Conservation (phyloP, 352 stramenopile genomes). For the Pseudoperonospora humuli region DNA sequence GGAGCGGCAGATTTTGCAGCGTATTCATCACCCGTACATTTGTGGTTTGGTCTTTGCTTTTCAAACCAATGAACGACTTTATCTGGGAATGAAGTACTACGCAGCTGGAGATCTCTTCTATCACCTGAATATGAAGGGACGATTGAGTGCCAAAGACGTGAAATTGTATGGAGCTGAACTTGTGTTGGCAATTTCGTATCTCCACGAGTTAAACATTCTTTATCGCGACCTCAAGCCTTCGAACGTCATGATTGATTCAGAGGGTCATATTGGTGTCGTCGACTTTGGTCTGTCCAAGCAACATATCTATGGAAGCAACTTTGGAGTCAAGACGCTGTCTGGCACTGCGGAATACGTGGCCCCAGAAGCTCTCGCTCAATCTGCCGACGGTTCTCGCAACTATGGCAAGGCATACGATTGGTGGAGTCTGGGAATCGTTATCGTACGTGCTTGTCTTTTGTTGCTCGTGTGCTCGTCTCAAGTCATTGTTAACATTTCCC, state of each 20-base stretch:
- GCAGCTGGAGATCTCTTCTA: conserved; percentile 85
- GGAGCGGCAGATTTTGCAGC: conserved; percentile 83
- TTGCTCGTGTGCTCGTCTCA: background rate
- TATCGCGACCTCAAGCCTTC: conserved; percentile 85
- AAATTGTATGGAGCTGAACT: conserved; percentile 80
- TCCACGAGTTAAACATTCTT: conserved; percentile 86
- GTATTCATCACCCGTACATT: conserved; percentile 85
- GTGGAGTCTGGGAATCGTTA: conserved; percentile 83
- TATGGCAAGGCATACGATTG: conserved; percentile 87
- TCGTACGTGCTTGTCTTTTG: conserved; percentile 42
- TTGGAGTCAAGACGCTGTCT: conserved; percentile 81
- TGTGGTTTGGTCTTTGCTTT: conserved; percentile 84
- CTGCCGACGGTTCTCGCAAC: conserved; percentile 65
- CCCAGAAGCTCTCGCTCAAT: conserved; percentile 76
- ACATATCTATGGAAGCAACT: conserved; percentile 81
- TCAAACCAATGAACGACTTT: conserved; percentile 83
- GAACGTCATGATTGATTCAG: conserved; percentile 86
- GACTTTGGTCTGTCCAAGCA: conserved; percentile 87
- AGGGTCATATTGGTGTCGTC: conserved; percentile 84
- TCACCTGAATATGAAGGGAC: conserved; percentile 78
- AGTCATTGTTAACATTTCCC: conserved; percentile 3
- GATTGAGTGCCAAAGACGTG: conserved; percentile 50
- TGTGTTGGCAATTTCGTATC: conserved; percentile 82
- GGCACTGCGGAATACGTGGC: conserved; percentile 85
- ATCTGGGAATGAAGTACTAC: conserved; percentile 88